Evolutionary conservation across 2,329 filamentous ascomycete species (phyloP), one percentile per base, ranked within the genome.

Genomic region (Orbilia javanica): DNA sequence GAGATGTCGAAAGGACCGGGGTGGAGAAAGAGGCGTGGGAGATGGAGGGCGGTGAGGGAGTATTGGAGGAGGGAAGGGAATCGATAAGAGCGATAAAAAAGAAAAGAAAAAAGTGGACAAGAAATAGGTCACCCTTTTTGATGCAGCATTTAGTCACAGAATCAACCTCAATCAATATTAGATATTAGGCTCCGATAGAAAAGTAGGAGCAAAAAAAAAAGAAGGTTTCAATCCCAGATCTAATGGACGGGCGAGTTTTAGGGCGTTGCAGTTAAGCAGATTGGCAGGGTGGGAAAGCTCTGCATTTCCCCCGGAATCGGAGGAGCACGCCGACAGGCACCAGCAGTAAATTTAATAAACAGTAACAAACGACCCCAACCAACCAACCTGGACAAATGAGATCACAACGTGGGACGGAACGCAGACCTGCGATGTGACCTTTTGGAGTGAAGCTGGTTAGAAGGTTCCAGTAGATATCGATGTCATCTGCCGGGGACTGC

Each of bases 261-360:
- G 50, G 57, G 39, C 48, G 53, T 69, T 65, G 46, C 46, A 25
- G 46, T 46, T 50, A 8, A 20, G 46, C 10, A 25, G 68, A 53
- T 60, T 27, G 46, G 46, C 10, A 25, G 68, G 64, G 66, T 27
- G 36, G 63, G 53, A 71, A 71, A 71, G 42, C 48, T 65, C 60
- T 53, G 27, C 44, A 27, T 50, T 52, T 71, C 62, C 66, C 73
- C 73, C 73, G 66, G 73, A 71, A 77, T 77, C 73, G 73, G 73
- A 77, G 73, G 60, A 71, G 55, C 60, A 67, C 48, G 57, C 48
- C 55, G 39, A 66, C 71, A 74, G 70, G 71, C 53, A 68, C 53
- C 67, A 66, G 60, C 60, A 65, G 50, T 48, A 60, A 66, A 50
- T 50, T 48, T 66, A 66, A 50, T 50, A 50, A 73, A 20, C 36